Evolutionary conservation across 1,139 yeast genomes (phyloP), one percentile per base, ranked within the genome.

Genomic region (Saccharomycopsis crataegensis): DNA sequence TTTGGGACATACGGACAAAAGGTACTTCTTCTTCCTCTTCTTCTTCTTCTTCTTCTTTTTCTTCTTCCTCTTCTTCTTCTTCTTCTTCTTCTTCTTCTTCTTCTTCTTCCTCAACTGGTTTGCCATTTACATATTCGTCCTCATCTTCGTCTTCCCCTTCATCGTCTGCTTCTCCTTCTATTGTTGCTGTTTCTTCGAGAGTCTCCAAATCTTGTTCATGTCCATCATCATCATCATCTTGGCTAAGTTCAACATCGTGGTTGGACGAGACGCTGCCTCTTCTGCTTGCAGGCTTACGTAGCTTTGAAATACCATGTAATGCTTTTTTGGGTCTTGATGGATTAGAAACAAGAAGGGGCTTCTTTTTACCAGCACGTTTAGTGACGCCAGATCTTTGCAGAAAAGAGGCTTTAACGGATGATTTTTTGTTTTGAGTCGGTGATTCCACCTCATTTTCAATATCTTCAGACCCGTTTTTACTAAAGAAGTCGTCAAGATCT

Each of bases 401-500:
- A 22, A 4, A 22, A 22, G 28, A 22, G 28, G 28, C 28, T 22
- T 22, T 22, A 22, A 4, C 28, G 28, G 28, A 22, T 22, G 28
- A 22, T 22, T 22, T 22, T 22, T 22, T 22, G 28, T 22, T 22
- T 22, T 22, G 28, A 4, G 28, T 22, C 4, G 28, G 28, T 22
- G 28, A 22, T 22, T 22, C 28, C 28, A 22, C 28, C 28, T 22
- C 28, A 4, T 22, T 22, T 22, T 22, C 28, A 3, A 22, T 41
- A 6, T 42, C 12, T 12, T 50, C 41, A 8, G 9, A 22, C 1
- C 57, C 55, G 37, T 54, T 54, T 6, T 28, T 32, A 14, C 38
- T 48, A 36, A 51, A 57, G 37, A 57, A 57, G 42, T 57, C 59
- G 38, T 52, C 51, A 9, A 57, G n/a, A 48, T 57, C 58, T 31